These are phyloP conservation scores for Escallonia rubra DNA, from an alignment of 129 eudicot species.

Conservation along the genomic window DNA sequence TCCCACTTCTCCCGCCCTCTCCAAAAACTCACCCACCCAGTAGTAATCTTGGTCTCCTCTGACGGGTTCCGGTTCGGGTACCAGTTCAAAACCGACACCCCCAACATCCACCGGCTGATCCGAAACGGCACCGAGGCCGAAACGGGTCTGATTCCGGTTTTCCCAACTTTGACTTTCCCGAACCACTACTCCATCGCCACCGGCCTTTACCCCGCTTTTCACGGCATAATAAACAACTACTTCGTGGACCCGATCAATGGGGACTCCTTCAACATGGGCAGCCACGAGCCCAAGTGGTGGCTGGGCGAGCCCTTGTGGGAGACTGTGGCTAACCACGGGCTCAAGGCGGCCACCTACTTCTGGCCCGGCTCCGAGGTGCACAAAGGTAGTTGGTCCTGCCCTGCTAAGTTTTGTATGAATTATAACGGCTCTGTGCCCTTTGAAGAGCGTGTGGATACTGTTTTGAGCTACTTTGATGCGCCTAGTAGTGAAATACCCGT, in stretches of 20 bases:
- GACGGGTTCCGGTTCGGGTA: background rate
- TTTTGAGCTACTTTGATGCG: background rate
- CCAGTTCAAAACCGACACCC: background rate
- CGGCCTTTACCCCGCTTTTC: background rate
- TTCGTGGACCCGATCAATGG: background rate
- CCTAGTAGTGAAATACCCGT: background rate
- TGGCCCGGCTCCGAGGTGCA: slow-evolving; percentile 1
- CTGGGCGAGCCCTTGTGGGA: background rate
- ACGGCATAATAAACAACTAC: background rate
- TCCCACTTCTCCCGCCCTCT: background rate
- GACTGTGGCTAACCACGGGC: slow-evolving; percentile 1
- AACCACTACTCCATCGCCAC: background rate
- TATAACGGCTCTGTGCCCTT: background rate
- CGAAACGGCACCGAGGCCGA: background rate
- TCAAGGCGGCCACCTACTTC: background rate
- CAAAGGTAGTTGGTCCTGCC: background rate
- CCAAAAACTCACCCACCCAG: background rate
- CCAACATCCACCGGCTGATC: slow-evolving; percentile 2
- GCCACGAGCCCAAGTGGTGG: slow-evolving; percentile 3
- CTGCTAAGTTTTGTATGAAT: background rate
- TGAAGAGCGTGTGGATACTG: background rate
- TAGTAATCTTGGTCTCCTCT: background rate
- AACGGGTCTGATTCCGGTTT: background rate
- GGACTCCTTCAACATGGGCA: background rate
- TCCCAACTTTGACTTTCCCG: slow-evolving; percentile 3